Percentiles rank a stretch among this genome's conserved stretches.
Conservation (phyloP, 75 land plant genomes). For the Gnetum montanum region DNA sequence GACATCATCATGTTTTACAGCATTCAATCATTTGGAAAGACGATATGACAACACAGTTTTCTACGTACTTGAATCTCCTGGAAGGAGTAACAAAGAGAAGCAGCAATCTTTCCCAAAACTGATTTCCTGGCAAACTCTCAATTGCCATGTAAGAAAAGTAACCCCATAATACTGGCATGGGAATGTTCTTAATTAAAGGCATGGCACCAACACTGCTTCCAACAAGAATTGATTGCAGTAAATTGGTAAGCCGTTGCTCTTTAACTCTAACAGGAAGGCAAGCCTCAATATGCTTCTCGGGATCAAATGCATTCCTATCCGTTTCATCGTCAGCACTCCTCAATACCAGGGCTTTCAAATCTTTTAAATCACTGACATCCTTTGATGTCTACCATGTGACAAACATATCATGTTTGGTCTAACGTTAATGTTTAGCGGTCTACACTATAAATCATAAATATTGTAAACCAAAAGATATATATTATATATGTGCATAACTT, state of each 20-base stretch:
- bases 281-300: constrained; percentile 70
- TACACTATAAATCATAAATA: background rate
- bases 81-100: constrained; percentile 65
- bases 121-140: constrained; percentile 96
- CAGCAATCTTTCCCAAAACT: constrained; percentile 80
- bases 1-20: background rate
- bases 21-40: background rate
- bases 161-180: constrained; percentile 88
- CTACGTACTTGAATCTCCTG: constrained; percentile 58
- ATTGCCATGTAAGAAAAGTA: constrained; percentile 96
- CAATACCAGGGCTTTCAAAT: constrained; percentile 50
- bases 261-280: constrained; percentile 88
- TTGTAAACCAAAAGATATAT: background rate
- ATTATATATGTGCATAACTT: background rate
- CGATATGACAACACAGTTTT: background rate
- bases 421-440: background rate
- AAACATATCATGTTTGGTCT: background rate
- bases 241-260: constrained; percentile 82
- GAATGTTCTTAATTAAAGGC: constrained; percentile 74
- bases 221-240: constrained; percentile 68
- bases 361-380: constrained; percentile 31
- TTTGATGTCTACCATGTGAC: constrained; percentile 9
- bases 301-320: constrained; percentile 47
- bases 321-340: constrained; percentile 8
- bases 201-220: constrained; percentile 61